Percentiles rank a stretch among this genome's conserved stretches.
Conservation (phyloP, 2,329 filamentous ascomycete species). For the Cladosporium sp. region DNA sequence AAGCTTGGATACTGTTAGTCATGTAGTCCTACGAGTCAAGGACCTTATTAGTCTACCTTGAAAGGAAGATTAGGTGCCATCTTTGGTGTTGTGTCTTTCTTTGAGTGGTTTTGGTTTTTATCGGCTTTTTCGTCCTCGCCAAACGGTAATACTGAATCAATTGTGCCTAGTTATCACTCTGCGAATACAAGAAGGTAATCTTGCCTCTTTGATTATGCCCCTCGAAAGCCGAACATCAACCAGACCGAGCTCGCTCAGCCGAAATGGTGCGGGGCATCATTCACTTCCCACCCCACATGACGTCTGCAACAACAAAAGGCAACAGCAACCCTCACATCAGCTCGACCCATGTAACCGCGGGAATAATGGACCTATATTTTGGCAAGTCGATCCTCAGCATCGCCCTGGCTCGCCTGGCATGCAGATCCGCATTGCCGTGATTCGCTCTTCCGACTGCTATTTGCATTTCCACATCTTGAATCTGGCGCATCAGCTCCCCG, state of each 20-base stretch:
- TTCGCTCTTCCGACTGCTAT: not conserved
- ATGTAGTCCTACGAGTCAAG: not conserved
- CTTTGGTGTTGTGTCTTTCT: conserved; percentile 11
- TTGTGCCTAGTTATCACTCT: not conserved
- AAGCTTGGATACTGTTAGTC: conserved; percentile 42
- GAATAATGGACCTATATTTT: not conserved
- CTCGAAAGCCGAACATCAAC: conserved; percentile 5
- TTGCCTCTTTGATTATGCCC: not conserved
- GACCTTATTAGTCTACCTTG: conserved; percentile 39
- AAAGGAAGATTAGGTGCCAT: conserved; percentile 46
- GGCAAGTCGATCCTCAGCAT: conserved; percentile 1
- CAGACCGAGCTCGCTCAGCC: not conserved
- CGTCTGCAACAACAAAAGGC: conserved; percentile 4
- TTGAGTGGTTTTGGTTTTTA: not conserved
- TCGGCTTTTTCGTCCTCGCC: not conserved
- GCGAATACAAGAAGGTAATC: not conserved
- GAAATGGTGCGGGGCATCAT: conserved; percentile 14
- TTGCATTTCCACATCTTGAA: not conserved
- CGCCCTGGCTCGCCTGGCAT: too few relatives aligned
- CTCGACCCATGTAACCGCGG: conserved; percentile 8
- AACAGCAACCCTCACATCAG: not conserved
- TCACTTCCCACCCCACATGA: conserved; percentile 17
- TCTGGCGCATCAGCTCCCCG: conserved; percentile 1
- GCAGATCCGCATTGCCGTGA: conserved; percentile 13
- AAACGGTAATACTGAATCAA: not conserved